phyloP scores from a whole-genome alignment of 2,329 filamentous ascomycete species.

The Colletotrichum sp. region DNA sequence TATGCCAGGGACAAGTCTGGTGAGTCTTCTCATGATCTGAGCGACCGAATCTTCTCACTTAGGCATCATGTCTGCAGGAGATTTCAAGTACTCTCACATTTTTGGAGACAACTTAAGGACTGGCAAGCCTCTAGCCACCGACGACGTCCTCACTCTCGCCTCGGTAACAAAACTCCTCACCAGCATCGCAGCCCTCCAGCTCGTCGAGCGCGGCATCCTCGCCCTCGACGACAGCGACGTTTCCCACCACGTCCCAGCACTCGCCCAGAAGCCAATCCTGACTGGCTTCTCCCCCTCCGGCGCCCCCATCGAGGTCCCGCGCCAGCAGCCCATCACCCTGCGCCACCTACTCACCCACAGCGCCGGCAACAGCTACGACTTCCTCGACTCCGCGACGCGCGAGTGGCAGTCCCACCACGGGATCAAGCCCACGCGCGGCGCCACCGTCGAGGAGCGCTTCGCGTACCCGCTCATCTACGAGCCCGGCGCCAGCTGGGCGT shows the following conservation, averaged over 20 bases:
- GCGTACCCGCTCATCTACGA: conserved; percentile 52
- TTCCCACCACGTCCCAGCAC: conserved; percentile 48
- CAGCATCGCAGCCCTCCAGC: conserved; percentile 57
- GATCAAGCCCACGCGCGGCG: conserved; percentile 31
- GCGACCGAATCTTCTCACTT: not conserved
- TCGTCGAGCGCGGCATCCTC: conserved; percentile 57
- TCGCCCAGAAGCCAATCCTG: conserved; percentile 52
- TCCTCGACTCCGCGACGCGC: conserved; percentile 35
- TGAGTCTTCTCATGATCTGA: not conserved
- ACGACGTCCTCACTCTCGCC: conserved; percentile 40
- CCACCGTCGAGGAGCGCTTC: conserved; percentile 46
- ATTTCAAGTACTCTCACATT: conserved; percentile 9
- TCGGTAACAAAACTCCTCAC: conserved; percentile 52
- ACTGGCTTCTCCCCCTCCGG: conserved; percentile 48
- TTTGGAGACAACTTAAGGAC: not conserved
- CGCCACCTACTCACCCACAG: conserved; percentile 57
- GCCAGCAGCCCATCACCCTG: conserved; percentile 47
- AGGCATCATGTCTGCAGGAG: no score
- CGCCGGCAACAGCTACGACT: conserved; percentile 52
- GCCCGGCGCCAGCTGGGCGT: conserved; percentile 56
- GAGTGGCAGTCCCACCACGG: conserved; percentile 25
- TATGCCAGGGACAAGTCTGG: conserved; percentile 14
- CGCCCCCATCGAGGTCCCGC: conserved; percentile 37
- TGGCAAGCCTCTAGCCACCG: conserved; percentile 38
- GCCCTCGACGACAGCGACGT: conserved; percentile 45